Evolutionary conservation across 371 early-diverging fungal genomes (phyloP).

Genomic region (Mucor sp.): DNA sequence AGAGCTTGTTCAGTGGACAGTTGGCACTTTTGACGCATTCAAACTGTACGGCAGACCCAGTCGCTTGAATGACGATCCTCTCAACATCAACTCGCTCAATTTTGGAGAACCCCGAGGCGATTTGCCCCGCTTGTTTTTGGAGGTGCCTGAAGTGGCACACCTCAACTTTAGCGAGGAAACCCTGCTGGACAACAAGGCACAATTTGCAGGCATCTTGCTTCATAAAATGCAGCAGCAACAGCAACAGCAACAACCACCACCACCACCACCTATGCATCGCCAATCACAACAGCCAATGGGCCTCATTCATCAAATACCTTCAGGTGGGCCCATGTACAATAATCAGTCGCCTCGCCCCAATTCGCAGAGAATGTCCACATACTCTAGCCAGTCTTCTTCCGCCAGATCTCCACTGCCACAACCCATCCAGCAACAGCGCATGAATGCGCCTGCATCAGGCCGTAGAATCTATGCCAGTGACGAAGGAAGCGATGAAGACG

Average conservation of each 20-base stretch:
- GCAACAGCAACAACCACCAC: not conserved
- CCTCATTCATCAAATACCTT: conserved; percentile 28
- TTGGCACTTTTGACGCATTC: conserved; percentile 40
- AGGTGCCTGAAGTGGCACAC: conserved; percentile 32
- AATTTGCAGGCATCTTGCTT: conserved; percentile 28
- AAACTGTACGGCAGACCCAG: conserved; percentile 45
- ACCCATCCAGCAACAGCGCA: not conserved
- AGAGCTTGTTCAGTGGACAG: conserved; percentile 39
- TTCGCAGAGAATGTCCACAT: conserved; percentile 7
- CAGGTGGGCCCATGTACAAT: conserved; percentile 3
- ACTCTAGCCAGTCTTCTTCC: conserved; percentile 9
- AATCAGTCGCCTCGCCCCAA: not conserved
- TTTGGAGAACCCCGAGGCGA: conserved; percentile 29
- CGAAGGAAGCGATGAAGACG: conserved; percentile 41
- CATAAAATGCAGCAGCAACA: conserved; percentile 22
- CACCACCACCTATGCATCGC: not conserved
- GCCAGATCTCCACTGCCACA: not conserved
- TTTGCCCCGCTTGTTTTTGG: conserved; percentile 40
- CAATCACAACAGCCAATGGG: conserved; percentile 22
- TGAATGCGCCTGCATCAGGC: conserved; percentile 1
- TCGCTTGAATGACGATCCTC: conserved; percentile 19
- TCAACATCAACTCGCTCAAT: conserved; percentile 26
- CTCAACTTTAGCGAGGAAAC: conserved; percentile 29
- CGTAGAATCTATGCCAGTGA: conserved; percentile 45
- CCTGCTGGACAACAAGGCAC: conserved; percentile 32